Base-by-base conservation (phyloP, 164 flowering plant species). In the Nelumbo lutea region DNA sequence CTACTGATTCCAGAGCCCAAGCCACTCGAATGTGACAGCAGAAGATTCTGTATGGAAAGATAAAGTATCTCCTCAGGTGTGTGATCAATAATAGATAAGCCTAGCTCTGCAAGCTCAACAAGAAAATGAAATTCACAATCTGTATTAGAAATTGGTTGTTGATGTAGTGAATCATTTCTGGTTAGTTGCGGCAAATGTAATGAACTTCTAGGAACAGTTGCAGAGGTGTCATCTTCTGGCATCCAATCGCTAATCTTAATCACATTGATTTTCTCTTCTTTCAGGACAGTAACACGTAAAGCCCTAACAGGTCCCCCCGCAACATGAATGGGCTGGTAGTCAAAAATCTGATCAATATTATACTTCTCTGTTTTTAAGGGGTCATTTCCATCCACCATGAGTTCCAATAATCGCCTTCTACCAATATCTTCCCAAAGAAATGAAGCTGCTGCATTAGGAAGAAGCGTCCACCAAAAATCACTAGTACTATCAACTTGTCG, bases 401-500 rank as follows among this genome's bases (percentile, higher is more conserved):
- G 69, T 81, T 96, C 99, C 77, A 96, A 66, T 45, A 83, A 64
- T 55, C 82, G 85, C 61, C 78, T 72, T 70, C 97, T 85, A 53
- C 99, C 97, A 73, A 93, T 87, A 81, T 96, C 99, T 85, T 96
- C 99, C 99, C 99, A 96, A 41, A 84, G 75, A 82, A 87, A 96
- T 61, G 96, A 77, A 77, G 86, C 80, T 74, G 98, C 85, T 62
- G 99, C 65, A 78, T 87, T 93, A 13, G 93, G 94, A 58, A 78
- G 88, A 68, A 96, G 89, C 63, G 70, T 70, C 65, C 77, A 76
- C 99, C 99, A 96, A n/a, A 93, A 89, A 77, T 88, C 87, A 78
- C 75, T 73, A n/a, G 78, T 59, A 67, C 96, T 89, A 78, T 85
- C 88, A 4, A 83, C 95, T 87, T 96, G 99, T 59, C 97, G 96